Evolutionary conservation across 192 early-diverging fungal genomes (phyloP).

Genomic region (Obelidium mucronatum): DNA sequence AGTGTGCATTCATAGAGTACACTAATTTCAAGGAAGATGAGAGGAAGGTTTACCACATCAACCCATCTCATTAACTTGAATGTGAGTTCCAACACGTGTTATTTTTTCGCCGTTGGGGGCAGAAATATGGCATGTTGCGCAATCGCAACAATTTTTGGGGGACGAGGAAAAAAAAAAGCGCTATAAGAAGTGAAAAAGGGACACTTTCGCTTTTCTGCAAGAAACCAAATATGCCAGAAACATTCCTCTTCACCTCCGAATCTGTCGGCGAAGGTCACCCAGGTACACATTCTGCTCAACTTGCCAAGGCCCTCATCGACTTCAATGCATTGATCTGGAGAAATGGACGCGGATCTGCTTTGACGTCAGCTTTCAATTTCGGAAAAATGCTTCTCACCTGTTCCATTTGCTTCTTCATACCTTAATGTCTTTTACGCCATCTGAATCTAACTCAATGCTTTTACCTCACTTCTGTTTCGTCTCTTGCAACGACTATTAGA

Average conservation of each 20-base stretch:
- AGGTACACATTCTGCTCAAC: too few relatives aligned
- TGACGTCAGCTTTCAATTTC: neutral
- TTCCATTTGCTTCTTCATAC: too few relatives aligned
- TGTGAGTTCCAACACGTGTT: too few relatives aligned
- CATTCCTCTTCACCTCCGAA: constrained; percentile 99
- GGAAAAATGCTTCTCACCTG: neutral
- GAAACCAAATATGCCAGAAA: constrained; percentile 55
- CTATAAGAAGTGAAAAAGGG: constrained; percentile 1
- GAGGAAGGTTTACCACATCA: too few relatives aligned
- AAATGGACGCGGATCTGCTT: too few relatives aligned
- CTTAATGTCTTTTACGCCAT: neutral
- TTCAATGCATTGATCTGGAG: too few relatives aligned
- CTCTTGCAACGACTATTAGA: constrained; percentile 62
- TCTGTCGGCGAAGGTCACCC: constrained; percentile 99
- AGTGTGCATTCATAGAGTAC: too few relatives aligned
- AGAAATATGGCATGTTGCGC: too few relatives aligned
- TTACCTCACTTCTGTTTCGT: neutral
- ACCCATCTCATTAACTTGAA: too few relatives aligned
- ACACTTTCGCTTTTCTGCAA: neutral
- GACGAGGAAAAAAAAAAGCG: neutral
- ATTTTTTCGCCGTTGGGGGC: too few relatives aligned
- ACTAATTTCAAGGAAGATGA: too few relatives aligned
- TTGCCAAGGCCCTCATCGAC: too few relatives aligned
- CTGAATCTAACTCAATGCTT: neutral
- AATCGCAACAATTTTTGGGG: neutral